These are phyloP conservation scores for Plasmodium yoelii DNA, from an alignment of 169 alveolate genomes.

Conservation along the genomic window DNA sequence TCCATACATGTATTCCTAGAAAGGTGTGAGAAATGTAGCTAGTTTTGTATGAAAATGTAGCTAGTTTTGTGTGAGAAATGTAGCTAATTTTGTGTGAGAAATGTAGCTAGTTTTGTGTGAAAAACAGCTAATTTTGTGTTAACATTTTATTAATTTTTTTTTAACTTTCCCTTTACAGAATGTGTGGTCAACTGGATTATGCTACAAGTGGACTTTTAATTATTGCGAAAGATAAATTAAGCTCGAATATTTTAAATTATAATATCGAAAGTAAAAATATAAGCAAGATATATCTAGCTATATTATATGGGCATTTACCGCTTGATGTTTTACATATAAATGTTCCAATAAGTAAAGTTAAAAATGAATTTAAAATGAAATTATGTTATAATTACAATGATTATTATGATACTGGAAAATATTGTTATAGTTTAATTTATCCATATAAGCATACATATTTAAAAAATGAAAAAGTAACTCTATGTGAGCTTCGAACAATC, in stretches of 20 bases:
- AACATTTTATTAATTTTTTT: too few species aligned
- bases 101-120: too few species aligned
- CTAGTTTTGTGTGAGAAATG: too few species aligned
- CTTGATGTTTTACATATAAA: constrained; percentile 59
- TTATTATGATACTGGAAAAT: constrained; percentile 67
- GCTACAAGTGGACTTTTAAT: constrained; percentile 77
- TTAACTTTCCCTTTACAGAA: constrained; percentile 22
- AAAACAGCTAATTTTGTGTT: too few species aligned
- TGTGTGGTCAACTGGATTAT: constrained; percentile 76
- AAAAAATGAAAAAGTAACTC: constrained; percentile 57
- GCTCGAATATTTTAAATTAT: constrained; percentile 53
- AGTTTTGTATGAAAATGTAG: too few species aligned
- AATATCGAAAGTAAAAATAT: constrained; percentile 64
- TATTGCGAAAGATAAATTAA: constrained; percentile 65
- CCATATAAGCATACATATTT: constrained; percentile 64
- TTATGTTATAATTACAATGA: constrained; percentile 71
- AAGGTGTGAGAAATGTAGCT: too few species aligned
- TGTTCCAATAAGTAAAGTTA: constrained; percentile 67
- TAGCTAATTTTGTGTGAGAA: too few species aligned
- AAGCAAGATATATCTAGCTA: constrained; percentile 72
- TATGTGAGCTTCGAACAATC: constrained; percentile 71
- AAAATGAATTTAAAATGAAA: constrained; percentile 67
- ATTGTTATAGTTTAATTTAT: constrained; percentile 68
- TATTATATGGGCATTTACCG: constrained; percentile 70
- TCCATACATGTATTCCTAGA: too few species aligned